Evolutionary conservation across 73 alveolate genomes (phyloP), one percentile per base, ranked within the genome.

Genomic region (Symbiodinium pilosum): DNA sequence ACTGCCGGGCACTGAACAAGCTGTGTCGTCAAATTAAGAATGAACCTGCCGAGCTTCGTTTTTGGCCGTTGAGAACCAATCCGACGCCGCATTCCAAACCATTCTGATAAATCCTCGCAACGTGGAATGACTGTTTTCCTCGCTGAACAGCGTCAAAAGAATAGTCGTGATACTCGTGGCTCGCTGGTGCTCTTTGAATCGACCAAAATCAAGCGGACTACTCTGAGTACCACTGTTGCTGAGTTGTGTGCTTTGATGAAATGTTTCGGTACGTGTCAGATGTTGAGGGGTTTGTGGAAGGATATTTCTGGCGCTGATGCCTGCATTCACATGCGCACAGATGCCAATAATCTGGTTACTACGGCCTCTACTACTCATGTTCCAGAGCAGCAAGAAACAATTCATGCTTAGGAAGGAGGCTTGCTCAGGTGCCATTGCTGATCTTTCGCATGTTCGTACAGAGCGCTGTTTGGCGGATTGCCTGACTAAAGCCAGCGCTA

Each of bases 241-340:
- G 95, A 88, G 9, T 44, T 88, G 1, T n/a, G 64, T 41, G 95
- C 73, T 40, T 26, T 88, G 51, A 88, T 88, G 84, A 71, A 34
- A 2, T 71, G 84, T 71, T 32, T 34, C 5, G 88, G 56, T 1
- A 39, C 88, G 9, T 39, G 51, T 24, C 88, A 81, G 8, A n/a
- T 81, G 59, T 32, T 81, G 1, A 30, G 51, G 0, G 88, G 88
- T 2, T 36, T 39, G 12, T 81, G 88, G 88, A 34, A 20, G 56
- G 88, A 81, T 21, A 81, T 81, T 1, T n/a, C 43, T 9, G 43
- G 40, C 1, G 16, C 11, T 0, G 84, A 32, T 71, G 84, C 84
- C 3, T 54, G 40, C 18, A 40, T 81, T 24, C 64, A 81, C 54
- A 81, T 41, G 3, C 47, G 87, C 36, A 36, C 87, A 54, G 87